These are phyloP conservation scores for Chlorella variabilis DNA, from an alignment of 163 green algal species.

Conservation along the genomic window DNA sequence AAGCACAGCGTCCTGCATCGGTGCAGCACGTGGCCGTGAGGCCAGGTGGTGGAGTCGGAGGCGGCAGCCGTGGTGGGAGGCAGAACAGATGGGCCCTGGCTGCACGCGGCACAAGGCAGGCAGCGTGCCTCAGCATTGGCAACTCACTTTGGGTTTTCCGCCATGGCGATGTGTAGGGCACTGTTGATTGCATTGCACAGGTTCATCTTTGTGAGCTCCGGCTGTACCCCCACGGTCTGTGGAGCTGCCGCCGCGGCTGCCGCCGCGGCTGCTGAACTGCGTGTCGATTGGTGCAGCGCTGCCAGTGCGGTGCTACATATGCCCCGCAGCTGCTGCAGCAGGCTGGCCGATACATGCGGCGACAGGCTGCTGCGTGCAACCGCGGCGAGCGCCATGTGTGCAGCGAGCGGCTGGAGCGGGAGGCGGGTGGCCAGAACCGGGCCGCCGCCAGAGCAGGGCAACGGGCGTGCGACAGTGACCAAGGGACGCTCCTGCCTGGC, in stretches of 20 bases:
- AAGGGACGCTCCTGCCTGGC: too few relatives aligned
- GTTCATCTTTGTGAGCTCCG: conserved; percentile 63
- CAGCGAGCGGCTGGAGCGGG: neutral
- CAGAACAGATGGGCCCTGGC: too few relatives aligned
- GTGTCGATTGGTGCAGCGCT: neutral
- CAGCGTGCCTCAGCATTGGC: neutral
- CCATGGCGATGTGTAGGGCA: conserved; percentile 70
- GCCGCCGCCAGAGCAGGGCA: too few relatives aligned
- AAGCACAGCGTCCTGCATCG: conserved; percentile 66
- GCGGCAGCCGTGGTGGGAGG: neutral
- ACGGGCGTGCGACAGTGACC: too few relatives aligned
- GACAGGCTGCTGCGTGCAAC: neutral
- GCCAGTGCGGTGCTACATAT: neutral
- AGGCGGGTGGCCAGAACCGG: too few relatives aligned
- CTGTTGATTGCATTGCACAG: conserved; percentile 84
- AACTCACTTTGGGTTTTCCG: conserved; percentile 64
- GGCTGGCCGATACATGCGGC: neutral
- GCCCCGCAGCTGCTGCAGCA: conserved; percentile 7
- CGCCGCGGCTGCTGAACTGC: neutral
- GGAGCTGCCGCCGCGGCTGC: conserved; percentile 1
- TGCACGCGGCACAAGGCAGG: too few relatives aligned
- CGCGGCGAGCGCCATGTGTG: conserved; percentile 17
- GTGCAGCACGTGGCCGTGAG: too few relatives aligned
- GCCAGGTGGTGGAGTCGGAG: neutral
- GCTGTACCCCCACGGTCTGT: neutral